Evolutionary conservation across 176 grass and related monocot genomes (phyloP), one percentile per base, ranked within the genome.

Genomic region (Leersia perrieri): DNA sequence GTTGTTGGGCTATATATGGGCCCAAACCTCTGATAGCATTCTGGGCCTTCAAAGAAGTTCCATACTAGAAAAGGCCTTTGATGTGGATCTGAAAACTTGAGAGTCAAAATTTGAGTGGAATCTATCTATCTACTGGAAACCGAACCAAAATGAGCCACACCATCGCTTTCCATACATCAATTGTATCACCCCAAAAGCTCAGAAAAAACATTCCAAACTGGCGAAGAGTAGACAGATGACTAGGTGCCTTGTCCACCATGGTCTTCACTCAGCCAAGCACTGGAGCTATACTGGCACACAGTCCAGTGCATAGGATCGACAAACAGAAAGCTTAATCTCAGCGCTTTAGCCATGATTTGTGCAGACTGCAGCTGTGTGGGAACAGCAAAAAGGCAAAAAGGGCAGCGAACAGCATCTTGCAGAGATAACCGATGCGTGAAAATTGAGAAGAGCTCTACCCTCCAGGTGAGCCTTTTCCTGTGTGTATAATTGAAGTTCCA

Each of bases 331-430:
- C 29, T 81, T 81, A 81, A 87, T 70, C 71, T 22, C 31, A 40
- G 25, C 11, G 32, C 74, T 85, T 79, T 85, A 69, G 57, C 39
- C 63, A 87, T 82, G 16, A 81, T 87, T 49, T 82, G 53, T 58
- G 53, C 53, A 58, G 53, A 23, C 70, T 82, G 63, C 85, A 34
- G 28, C 36, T 73, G 58, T 8, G 58, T 28, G 12, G 40, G 70
- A 42, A 82, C 71, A 30, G 45, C 64, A n/a, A 31, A 82, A 82
- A 70, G 64, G 63, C 30, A 1, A 31, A 38, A 73, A 86, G 72
- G 70, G 63, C 7, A 7, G 20, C 68, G 44, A 28, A 34, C 62
- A 33, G 61, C 77, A 80, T 75, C 70, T 40, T 78, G 8, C 45
- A 51, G 40, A 31, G 72, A 11, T 53, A 33, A 33, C 16, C 31